Percentiles rank a stretch among this genome's conserved stretches.
phyloP scores from a whole-genome alignment of 495 filamentous ascomycete species.

The Staphylotrichum tortipilum region DNA sequence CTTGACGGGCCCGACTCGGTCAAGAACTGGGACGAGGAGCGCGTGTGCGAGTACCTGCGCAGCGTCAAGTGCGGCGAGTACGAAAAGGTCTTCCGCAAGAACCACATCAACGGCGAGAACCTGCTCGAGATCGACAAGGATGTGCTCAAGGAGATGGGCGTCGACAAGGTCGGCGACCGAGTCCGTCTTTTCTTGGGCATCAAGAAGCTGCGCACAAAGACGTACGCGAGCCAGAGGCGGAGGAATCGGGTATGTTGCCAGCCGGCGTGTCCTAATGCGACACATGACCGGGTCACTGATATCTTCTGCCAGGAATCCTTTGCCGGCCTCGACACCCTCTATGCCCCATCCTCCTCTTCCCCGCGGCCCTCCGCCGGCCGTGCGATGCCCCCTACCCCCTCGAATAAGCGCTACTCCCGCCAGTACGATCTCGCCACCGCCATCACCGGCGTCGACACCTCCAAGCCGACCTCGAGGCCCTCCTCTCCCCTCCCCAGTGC shows the following conservation, averaged over 20 bases:
- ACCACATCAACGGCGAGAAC: conserved; percentile 95
- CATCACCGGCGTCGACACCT: conserved; percentile 32
- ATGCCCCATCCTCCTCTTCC: conserved; percentile 61
- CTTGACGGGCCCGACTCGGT: conserved; percentile 44
- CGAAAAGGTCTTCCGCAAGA: conserved; percentile 79
- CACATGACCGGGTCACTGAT: conserved; percentile 15
- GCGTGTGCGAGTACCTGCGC: conserved; percentile 80
- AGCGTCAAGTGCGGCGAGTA: conserved; percentile 91
- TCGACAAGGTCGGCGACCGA: conserved; percentile 95
- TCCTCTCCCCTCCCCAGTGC: conserved; percentile 58
- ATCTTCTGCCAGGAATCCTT: conserved; percentile 48
- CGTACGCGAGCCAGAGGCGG: conserved; percentile 75
- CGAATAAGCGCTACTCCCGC: conserved; percentile 68
- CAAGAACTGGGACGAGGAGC: conserved; percentile 81
- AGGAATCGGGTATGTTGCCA: conserved; percentile 67
- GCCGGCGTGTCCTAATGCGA: no score
- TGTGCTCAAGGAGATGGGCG: conserved; percentile 93
- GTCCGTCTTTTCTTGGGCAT: conserved; percentile 90
- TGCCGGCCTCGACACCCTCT: conserved; percentile 52
- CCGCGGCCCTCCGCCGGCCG: conserved; percentile 49
- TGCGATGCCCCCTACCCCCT: conserved; percentile 42
- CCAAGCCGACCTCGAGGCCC: conserved; percentile 56
- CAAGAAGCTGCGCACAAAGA: conserved; percentile 80
- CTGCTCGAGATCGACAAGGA: conserved; percentile 94
- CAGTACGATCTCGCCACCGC: conserved; percentile 43